Conservation (phyloP, 768 basidiomycete genomes). For the Naganishia onofrii region DNA sequence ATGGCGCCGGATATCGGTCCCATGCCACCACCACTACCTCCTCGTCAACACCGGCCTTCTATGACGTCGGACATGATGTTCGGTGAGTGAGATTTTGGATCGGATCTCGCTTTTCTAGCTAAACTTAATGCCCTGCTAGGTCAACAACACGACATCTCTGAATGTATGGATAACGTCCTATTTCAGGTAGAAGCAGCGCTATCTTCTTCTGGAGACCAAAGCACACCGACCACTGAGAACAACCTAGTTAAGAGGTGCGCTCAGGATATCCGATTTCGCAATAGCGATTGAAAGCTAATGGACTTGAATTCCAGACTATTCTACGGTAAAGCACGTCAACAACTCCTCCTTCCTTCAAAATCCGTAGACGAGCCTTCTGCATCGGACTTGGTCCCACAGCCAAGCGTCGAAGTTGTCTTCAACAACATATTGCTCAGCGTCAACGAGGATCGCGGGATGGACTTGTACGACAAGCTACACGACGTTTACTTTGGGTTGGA, state of each 20-base stretch:
- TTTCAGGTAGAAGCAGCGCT: conserved; percentile 86
- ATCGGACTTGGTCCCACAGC: conserved; percentile 52
- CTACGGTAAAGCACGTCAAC: conserved; percentile 80
- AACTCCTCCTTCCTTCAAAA: conserved; percentile 43
- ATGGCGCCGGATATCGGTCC: not conserved
- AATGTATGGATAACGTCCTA: conserved; percentile 99
- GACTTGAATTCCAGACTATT: conserved; percentile 61
- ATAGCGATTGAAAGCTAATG: not conserved
- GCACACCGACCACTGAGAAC: conserved; percentile 44
- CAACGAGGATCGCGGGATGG: conserved; percentile 71
- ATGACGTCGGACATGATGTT: conserved; percentile 73
- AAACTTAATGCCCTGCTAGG: conserved; percentile 54
- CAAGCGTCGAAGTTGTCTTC: conserved; percentile 79
- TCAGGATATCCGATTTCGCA: not conserved
- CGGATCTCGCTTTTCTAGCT: not conserved
- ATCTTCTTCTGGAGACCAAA: not conserved
- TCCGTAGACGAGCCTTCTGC: conserved; percentile 4
- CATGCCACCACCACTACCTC: conserved; percentile 61
- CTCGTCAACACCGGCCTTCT: conserved; percentile 55
- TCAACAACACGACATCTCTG: conserved; percentile 94
- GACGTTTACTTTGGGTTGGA: conserved; percentile 76
- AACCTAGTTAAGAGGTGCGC: conserved; percentile 76
- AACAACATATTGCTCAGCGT: conserved; percentile 93
- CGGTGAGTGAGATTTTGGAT: conserved; percentile 58
- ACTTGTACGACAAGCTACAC: conserved; percentile 89